Conservation (phyloP, 2,329 filamentous ascomycete species). For the Epichloe elymi region DNA sequence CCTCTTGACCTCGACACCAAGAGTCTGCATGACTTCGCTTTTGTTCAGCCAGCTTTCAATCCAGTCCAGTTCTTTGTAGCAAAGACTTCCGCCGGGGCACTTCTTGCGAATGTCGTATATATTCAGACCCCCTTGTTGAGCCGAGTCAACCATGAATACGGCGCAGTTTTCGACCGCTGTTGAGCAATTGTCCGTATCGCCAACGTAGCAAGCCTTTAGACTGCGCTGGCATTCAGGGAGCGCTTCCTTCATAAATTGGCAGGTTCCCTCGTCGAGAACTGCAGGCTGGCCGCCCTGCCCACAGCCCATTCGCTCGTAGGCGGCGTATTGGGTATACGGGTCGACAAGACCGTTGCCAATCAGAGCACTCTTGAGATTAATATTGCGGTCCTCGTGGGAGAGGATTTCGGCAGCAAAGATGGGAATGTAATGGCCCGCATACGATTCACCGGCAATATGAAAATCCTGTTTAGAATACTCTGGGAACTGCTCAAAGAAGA, state of each 20-base stretch:
- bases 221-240: slow-evolving; percentile 80
- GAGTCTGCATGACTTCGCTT: slow-evolving; percentile 65
- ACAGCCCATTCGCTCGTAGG: slow-evolving; percentile 97
- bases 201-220: slow-evolving; percentile 85
- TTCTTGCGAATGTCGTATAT: slow-evolving; percentile 88
- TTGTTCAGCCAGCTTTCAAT: slow-evolving; percentile 83
- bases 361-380: slow-evolving; percentile 89
- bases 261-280: slow-evolving; percentile 65
- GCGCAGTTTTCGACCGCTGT: slow-evolving; percentile 97
- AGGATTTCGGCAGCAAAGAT: slow-evolving; percentile 86
- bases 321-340: slow-evolving; percentile 80
- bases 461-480: slow-evolving; percentile 91
- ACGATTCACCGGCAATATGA: slow-evolving; percentile 94
- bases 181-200: slow-evolving; percentile 81
- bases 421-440: slow-evolving; percentile 90
- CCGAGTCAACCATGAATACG: slow-evolving; percentile 86
- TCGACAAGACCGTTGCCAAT: slow-evolving; percentile 97
- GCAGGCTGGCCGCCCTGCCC: slow-evolving; percentile 88
- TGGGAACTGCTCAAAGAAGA: slow-evolving; percentile 99
- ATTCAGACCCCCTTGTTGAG: slow-evolving; percentile 86
- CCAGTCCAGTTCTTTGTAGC: slow-evolving; percentile 83
- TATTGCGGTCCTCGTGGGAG: slow-evolving; percentile 90
- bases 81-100: slow-evolving; percentile 80
- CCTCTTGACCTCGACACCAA: slow-evolving; percentile 75
- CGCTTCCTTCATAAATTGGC: slow-evolving; percentile 83